Base-by-base conservation (phyloP, 164 flowering plant genomes). In the Piper betle region DNA sequence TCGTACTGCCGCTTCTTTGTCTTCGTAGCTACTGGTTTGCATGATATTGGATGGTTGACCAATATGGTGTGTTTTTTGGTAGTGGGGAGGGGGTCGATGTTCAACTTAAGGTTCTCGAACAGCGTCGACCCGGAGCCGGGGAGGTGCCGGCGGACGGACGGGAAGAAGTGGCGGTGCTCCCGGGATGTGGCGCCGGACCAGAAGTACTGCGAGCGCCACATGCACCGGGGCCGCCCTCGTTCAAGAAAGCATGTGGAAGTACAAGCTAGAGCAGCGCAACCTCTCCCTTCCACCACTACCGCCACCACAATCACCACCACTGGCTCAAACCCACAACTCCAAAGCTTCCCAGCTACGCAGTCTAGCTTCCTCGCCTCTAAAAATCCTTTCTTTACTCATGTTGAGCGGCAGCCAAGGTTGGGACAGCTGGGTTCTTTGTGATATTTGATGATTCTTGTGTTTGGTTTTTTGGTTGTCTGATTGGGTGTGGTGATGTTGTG, bases 181-280 rank as follows among this genome's bases (percentile, higher is more conserved):
- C 78, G 87, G 68, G 85, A 89, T 60, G 93, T 79, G 48, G 83
- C 77, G 38, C 86, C 86, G 12, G 83, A 84, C 16, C 91, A 84
- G 66, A 88, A 86, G 61, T 88, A 86, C 75, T 88, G 96, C 62
- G 96, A 89, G 74, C 70, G 91, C n/a, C 96, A 89, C 75, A 66
- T 80, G 64, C 82, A 86, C 68, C 82, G 82, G 66, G 79, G 78
- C 62, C 85, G 84, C 62, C 84, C 86, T 68, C 93, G 96, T 89
- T 89, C 96, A 88, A 88, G 92, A 88, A 88, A 88, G 96, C 92
- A 66, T 84, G 96, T 88, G 96, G 96, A 88, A 88, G 66, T 58
- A 53, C 77, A 66, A 39, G 65, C 39, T 62, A 75, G 37, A 57
- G 46, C 64, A 67, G 54, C 66, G 43, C 40, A 8, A 41, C 57